Evolutionary conservation across 148 eudicot species (phyloP), one percentile per base, ranked within the genome.

Genomic region (Pharnaceum exiguum): DNA sequence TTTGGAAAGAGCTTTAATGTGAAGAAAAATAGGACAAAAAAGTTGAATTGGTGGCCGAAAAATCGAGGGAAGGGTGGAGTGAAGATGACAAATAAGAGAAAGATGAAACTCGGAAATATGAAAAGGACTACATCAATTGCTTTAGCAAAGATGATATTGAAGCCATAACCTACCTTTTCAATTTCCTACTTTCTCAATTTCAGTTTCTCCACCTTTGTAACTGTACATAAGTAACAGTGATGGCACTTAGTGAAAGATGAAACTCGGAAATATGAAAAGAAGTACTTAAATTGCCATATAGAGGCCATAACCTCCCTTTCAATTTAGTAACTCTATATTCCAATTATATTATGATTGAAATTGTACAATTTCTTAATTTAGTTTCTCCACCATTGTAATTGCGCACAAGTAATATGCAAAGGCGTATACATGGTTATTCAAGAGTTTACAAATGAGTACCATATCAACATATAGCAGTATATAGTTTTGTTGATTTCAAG

Each of bases 41-140:
- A 77, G 28, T 45, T 72, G 46, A 55, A 69, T 47, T 69, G 74
- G 82, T 78, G 72, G 74, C 69, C 75, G 39, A 57, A 75, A 67
- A 33, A 63, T 55, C 67, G 45, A 23, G 66, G 55, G 19, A 62
- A 61, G 21, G 65, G 60, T 48, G 62, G 75, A 26, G 58, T 72
- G 40, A 81, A 70, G 61, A 15, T 70, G 50, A 51, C 63, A 2
- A 51, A 72, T 31, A 82, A 68, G 62, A 57, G 71, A 37, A 71
- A 58, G 39, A 52, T 62, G 33, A 82, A 77, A 76, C 48, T 79
- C 9, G 68, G 63, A 26, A 72, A 64, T 23, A 64, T 50, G 17
- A 72, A 61, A 50, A 63, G 55, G 24, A 48, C 63, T 12, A 19
- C 28, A 37, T 54, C n/a, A n/a, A n/a, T 79, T 26, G 32, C 59